Evolutionary conservation across 768 basidiomycete genomes (phyloP), one percentile per base, ranked within the genome.

Genomic region (Lactarius trivialis): DNA sequence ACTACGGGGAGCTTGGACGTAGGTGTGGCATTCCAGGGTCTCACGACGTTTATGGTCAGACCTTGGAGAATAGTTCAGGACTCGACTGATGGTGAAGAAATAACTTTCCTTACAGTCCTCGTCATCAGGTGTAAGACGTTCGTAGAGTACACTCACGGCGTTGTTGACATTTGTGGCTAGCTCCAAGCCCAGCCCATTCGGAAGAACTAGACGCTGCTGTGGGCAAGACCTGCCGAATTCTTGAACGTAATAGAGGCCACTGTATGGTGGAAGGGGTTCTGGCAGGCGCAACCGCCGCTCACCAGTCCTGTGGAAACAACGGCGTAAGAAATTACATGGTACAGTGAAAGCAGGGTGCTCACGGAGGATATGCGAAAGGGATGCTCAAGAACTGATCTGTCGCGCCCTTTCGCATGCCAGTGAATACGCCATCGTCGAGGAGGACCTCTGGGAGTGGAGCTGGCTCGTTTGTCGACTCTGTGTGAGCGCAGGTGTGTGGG

Each of bases 281-380:
- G 79, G 77, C 9, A 56, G 69, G 28, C 67, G 71, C 59, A 79
- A 78, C 1, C 79, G 77, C 1, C 71, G 68, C 7, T 75, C 66
- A 24, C 70, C 70, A 1, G 70, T 68, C n/a, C 76, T 78, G 43
- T 34, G 28, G 8, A 41, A 33, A 33, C 24, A 19, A n/a, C 17
- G 1, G 26, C 30, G 32, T 24, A 5, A 32, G 39, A 28, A 26
- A 24, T 2, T 15, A 17, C 9, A 41, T 4, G n/a, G 7, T 15
- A 19, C 1, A 1, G 51, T 14, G 17, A 15, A 51, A 63, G 39
- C 5, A 37, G 32, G 32, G 41, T 54, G 54, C 74, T 28, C 67
- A 79, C 76, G 74, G 76, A 41, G 76, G 72, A 30, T 71, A 60
- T 14, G 77, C 75, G 43, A 74, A 80, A 0, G 75, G 78, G 19